A percentile compares a stretch with the other conserved stretches of the same genome.
These are phyloP conservation scores for Sistotremastrum suecicum DNA, from an alignment of 768 basidiomycete species.

Conservation along the genomic window DNA sequence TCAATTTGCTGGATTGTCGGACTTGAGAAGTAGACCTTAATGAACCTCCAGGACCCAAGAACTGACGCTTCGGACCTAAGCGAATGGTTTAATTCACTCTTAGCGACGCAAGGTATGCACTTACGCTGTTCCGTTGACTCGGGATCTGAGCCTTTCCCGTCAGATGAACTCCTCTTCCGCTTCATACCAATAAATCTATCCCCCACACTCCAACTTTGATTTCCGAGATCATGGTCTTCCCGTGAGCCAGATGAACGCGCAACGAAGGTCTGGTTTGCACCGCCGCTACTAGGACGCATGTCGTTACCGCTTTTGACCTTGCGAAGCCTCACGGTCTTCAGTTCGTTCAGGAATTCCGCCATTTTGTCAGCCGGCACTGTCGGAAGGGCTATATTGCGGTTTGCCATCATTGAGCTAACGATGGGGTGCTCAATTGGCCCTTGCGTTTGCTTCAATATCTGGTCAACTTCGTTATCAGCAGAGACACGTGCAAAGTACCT, in stretches of 20 bases:
- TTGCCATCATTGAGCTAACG: neutral
- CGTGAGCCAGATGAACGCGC: slow-evolving; percentile 1
- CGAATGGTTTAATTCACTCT: too few species aligned
- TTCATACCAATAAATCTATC: slow-evolving; percentile 2
- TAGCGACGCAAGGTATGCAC: too few species aligned
- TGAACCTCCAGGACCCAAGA: too few species aligned
- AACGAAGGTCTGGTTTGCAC: slow-evolving; percentile 1
- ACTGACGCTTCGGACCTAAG: too few species aligned
- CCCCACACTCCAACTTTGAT: neutral
- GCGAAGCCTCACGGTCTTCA: slow-evolving; percentile 59
- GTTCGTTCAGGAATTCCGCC: slow-evolving; percentile 67
- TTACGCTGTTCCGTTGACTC: too few species aligned
- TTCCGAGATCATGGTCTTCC: neutral
- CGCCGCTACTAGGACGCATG: slow-evolving; percentile 7
- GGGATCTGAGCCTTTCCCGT: too few species aligned
- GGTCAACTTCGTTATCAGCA: too few species aligned
- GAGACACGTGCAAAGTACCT: too few species aligned
- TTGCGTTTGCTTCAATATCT: slow-evolving; percentile 27
- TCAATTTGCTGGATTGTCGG: too few species aligned
- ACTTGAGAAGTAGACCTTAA: too few species aligned
- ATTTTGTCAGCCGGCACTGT: slow-evolving; percentile 68
- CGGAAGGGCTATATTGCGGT: slow-evolving; percentile 18
- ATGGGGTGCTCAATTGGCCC: slow-evolving; percentile 55
- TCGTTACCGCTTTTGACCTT: slow-evolving; percentile 30
- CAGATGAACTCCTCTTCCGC: slow-evolving; percentile 1